Conservation (phyloP, 2,329 filamentous ascomycete species). For the Cryoendolithus antarcticus region DNA sequence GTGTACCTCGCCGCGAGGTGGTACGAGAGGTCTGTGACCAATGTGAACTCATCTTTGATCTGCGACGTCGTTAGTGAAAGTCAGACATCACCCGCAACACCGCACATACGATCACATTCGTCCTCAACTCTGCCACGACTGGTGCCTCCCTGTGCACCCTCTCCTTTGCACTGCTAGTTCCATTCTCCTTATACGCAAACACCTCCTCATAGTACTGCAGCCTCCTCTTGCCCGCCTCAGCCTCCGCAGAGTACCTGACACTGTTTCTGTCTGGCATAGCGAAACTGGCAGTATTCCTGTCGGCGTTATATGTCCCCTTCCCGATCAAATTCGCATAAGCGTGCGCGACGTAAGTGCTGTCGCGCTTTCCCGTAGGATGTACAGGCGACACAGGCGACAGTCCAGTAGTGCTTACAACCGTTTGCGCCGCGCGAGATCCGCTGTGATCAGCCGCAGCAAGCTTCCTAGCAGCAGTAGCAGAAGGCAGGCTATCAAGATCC, state of each 20-base stretch:
- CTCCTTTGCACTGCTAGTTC: conserved; percentile 2
- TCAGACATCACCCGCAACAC: conserved; percentile 4
- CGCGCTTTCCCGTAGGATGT: not conserved
- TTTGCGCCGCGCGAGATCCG: not conserved
- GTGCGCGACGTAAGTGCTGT: conserved; percentile 5
- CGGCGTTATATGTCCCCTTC: not conserved
- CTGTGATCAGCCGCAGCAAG: too few relatives aligned
- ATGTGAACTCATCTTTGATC: conserved; percentile 62
- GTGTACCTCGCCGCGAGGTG: conserved; percentile 65
- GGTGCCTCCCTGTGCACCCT: conserved; percentile 21
- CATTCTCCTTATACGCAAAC: conserved; percentile 21
- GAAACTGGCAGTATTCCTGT: not conserved
- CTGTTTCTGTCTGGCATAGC: conserved; percentile 6
- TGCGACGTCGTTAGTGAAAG: conserved; percentile 23
- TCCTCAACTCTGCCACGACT: conserved; percentile 35
- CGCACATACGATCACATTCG: conserved; percentile 38
- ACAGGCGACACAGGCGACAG: not conserved
- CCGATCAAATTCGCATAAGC: conserved; percentile 8
- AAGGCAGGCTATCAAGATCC: not conserved
- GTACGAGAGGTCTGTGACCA: conserved; percentile 62
- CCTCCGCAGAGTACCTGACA: conserved; percentile 8
- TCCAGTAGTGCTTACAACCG: not conserved
- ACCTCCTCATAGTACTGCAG: conserved; percentile 24
- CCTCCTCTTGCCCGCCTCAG: conserved; percentile 20
- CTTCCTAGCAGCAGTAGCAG: too few relatives aligned